These are phyloP conservation scores for Malus sylvestris DNA, from an alignment of 306 rosid species.

Conservation along the genomic window DNA sequence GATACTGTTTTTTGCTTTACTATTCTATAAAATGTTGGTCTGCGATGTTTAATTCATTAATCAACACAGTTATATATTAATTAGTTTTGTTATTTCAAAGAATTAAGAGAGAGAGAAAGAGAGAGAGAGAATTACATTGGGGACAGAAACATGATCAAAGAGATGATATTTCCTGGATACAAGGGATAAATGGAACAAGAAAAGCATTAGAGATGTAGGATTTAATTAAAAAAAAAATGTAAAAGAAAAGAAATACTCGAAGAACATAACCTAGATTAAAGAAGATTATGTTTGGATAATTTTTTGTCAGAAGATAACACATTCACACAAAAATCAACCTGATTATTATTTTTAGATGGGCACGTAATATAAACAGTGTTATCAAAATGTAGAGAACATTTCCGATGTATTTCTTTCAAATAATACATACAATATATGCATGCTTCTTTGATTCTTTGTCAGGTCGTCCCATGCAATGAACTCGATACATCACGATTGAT, in stretches of 20 bases:
- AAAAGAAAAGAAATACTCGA: neutral
- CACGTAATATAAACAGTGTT: neutral
- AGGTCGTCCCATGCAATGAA: too few species aligned
- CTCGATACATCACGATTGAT: neutral
- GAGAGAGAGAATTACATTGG: slow-evolving; percentile 48
- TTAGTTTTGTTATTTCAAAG: neutral
- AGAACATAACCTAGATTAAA: neutral
- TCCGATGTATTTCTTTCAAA: neutral
- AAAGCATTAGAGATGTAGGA: neutral
- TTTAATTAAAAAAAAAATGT: neutral
- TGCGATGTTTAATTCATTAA: slow-evolving; percentile 19
- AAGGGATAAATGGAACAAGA: neutral
- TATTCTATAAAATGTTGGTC: slow-evolving; percentile 67
- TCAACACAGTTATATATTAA: neutral
- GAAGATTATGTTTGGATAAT: neutral
- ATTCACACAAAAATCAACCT: neutral
- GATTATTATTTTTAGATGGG: neutral
- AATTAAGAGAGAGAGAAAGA: too few species aligned
- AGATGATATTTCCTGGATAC: slow-evolving; percentile 68
- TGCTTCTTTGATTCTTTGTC: neutral
- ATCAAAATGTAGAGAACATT: neutral
- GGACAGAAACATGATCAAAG: slow-evolving; percentile 59
- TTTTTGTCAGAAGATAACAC: neutral
- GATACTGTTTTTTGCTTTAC: slow-evolving; percentile 42
- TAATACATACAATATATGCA: neutral